phyloP scores from a whole-genome alignment of 805 yeast species.

The Torulaspora quercuum region DNA sequence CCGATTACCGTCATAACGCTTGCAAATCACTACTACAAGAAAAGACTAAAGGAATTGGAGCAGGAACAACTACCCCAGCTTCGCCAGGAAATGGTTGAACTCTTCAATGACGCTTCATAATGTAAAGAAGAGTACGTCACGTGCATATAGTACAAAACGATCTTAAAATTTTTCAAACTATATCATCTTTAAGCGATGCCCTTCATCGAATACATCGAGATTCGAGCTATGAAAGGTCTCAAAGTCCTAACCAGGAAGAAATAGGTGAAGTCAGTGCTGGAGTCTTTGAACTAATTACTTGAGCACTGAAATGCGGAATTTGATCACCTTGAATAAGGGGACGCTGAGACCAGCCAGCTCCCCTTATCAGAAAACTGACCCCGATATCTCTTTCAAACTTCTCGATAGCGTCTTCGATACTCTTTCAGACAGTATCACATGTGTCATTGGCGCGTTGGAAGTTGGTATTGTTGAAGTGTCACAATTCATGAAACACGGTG shows the following conservation, averaged over 20 bases:
- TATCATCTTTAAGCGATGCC: constrained; percentile 2
- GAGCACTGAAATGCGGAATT: constrained; percentile 32
- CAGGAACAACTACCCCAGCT: constrained; percentile 23
- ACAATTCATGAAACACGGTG: constrained; percentile 64
- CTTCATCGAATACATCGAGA: too few relatives aligned
- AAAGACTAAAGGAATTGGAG: constrained; percentile 27
- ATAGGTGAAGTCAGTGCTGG: too few relatives aligned
- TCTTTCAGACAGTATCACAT: constrained; percentile 67
- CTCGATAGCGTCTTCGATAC: constrained; percentile 56
- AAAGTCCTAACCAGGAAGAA: too few relatives aligned
- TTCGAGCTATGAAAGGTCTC: too few relatives aligned
- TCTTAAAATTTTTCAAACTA: constrained; percentile 8
- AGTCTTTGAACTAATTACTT: too few relatives aligned
- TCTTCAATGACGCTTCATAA: constrained; percentile 5
- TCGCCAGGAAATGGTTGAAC: constrained; percentile 15
- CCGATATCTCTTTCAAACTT: constrained; percentile 21
- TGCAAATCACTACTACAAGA: constrained; percentile 31
- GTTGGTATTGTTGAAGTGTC: constrained; percentile 67
- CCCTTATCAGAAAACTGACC: constrained; percentile 15
- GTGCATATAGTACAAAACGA: constrained; percentile 1
- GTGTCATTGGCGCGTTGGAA: constrained; percentile 55
- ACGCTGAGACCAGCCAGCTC: constrained; percentile 26
- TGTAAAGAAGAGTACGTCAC: constrained; percentile 10
- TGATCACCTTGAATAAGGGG: constrained; percentile 35
- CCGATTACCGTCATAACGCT: constrained; percentile 24